phyloP scores from a whole-genome alignment of 1,284 basidiomycete genomes.

The Cryptococcus maquisensis region DNA sequence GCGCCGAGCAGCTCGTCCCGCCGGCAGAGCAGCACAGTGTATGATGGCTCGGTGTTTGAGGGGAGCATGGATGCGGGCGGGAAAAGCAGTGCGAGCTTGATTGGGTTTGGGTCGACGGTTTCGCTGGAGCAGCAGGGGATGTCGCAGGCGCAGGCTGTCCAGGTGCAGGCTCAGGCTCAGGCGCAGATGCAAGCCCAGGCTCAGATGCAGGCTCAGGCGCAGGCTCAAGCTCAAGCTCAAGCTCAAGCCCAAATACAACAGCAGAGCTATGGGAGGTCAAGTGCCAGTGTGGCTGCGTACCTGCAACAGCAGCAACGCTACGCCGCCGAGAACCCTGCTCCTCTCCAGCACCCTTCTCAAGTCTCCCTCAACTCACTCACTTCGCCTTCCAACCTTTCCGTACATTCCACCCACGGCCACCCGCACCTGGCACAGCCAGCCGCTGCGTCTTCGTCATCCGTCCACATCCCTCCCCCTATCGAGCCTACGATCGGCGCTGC shows the following conservation, averaged over 20 bases:
- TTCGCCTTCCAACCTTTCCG: background rate
- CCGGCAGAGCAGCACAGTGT: slow-evolving; percentile 6
- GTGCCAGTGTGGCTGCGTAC: slow-evolving; percentile 23
- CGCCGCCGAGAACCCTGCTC: background rate
- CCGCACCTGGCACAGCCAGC: background rate
- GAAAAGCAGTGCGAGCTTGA: slow-evolving; percentile 19
- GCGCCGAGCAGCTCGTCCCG: background rate
- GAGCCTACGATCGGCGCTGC: slow-evolving; percentile 16
- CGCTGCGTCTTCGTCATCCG: slow-evolving; percentile 16
- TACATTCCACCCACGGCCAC: too few relatives aligned
- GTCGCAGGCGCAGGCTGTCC: background rate
- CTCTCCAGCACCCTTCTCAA: background rate
- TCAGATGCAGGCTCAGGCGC: background rate
- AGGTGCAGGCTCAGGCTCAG: background rate
- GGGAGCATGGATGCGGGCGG: slow-evolving; percentile 3
- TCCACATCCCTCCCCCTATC: slow-evolving; percentile 1
- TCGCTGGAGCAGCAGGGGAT: slow-evolving; percentile 2
- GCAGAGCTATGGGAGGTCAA: background rate
- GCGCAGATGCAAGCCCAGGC: background rate
- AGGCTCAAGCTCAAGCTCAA: background rate
- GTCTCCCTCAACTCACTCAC: background rate
- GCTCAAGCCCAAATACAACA: background rate
- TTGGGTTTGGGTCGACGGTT: slow-evolving; percentile 8
- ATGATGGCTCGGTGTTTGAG: slow-evolving; percentile 25
- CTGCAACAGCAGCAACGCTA: slow-evolving; percentile 21